These are phyloP conservation scores for Boletus insuetus DNA, from an alignment of 768 basidiomycete genomes.

Conservation along the genomic window DNA sequence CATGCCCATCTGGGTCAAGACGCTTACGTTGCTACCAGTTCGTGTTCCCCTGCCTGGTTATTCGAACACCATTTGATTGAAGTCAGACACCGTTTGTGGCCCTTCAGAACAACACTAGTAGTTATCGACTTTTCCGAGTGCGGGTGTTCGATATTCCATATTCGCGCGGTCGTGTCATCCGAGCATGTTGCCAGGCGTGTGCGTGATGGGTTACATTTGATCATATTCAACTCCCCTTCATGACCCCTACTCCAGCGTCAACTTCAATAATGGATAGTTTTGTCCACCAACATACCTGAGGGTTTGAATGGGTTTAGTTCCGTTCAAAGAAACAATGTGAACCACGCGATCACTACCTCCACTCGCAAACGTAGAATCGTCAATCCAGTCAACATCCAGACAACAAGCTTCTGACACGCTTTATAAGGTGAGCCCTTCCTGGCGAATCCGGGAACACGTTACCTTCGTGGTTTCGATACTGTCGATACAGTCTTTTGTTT, in stretches of 20 bases:
- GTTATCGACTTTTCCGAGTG: conserved; percentile 24
- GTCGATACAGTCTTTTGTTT: conserved; percentile 56
- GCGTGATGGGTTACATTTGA: conserved; percentile 63
- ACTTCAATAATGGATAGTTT: not conserved
- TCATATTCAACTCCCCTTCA: conserved; percentile 72
- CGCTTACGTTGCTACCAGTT: conserved; percentile 70
- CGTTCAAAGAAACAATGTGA: conserved; percentile 56
- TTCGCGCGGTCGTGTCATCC: conserved; percentile 73
- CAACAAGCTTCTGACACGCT: conserved; percentile 57
- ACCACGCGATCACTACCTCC: conserved; percentile 69
- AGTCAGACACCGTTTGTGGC: conserved; percentile 66
- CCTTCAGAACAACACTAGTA: conserved; percentile 44
- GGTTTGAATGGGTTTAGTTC: conserved; percentile 54
- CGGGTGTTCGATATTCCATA: conserved; percentile 66
- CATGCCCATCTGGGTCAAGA: not conserved
- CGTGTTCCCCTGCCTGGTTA: conserved; percentile 46
- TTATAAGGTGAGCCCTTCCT: conserved; percentile 2
- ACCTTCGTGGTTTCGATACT: conserved; percentile 70
- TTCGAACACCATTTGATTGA: conserved; percentile 68
- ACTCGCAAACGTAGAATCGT: conserved; percentile 66
- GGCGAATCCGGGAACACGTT: conserved; percentile 10
- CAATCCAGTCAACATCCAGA: conserved; percentile 79
- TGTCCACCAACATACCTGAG: conserved; percentile 47
- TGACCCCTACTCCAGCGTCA: conserved; percentile 54
- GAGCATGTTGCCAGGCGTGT: conserved; percentile 78